A percentile compares a stretch with the other conserved stretches of the same genome.
These are phyloP conservation scores for Geum urbanum DNA, from an alignment of 306 rosid genomes.

Conservation along the genomic window DNA sequence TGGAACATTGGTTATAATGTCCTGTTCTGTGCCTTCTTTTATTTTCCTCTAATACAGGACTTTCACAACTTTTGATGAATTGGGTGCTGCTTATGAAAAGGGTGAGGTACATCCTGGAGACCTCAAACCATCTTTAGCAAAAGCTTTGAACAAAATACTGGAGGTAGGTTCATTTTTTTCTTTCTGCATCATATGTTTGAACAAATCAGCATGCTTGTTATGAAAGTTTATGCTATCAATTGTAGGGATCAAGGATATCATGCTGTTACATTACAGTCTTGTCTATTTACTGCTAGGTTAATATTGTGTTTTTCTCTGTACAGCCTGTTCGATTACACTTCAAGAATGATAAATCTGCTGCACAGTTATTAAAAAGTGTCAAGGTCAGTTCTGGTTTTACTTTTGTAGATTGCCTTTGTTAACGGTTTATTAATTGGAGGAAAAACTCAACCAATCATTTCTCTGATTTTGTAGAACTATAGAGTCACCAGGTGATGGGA, in stretches of 20 bases:
- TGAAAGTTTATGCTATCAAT: neutral
- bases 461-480: conserved; percentile 13
- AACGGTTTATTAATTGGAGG: neutral
- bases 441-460: conserved; percentile 3
- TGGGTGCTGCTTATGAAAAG: conserved; percentile 53
- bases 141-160: conserved; percentile 67
- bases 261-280: no score
- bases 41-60: conserved; percentile 36
- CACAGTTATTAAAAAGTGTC: conserved; percentile 60
- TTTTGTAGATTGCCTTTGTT: neutral
- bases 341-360: conserved; percentile 60
- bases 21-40: neutral
- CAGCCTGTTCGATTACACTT: conserved; percentile 84
- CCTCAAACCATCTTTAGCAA: conserved; percentile 67
- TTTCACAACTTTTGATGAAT: conserved; percentile 55
- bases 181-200: no score
- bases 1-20: conserved; percentile 12
- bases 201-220: no score
- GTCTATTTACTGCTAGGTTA: conserved; percentile 6
- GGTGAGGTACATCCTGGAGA: conserved; percentile 77
- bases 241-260: neutral
- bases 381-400: conserved; percentile 43
- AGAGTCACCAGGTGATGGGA: conserved; percentile 11
- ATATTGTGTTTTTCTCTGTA: conserved; percentile 18
- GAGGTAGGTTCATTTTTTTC: conserved; percentile 45